These are phyloP conservation scores for Boletus barrowsii DNA, from an alignment of 768 basidiomycete species.

Conservation along the genomic window DNA sequence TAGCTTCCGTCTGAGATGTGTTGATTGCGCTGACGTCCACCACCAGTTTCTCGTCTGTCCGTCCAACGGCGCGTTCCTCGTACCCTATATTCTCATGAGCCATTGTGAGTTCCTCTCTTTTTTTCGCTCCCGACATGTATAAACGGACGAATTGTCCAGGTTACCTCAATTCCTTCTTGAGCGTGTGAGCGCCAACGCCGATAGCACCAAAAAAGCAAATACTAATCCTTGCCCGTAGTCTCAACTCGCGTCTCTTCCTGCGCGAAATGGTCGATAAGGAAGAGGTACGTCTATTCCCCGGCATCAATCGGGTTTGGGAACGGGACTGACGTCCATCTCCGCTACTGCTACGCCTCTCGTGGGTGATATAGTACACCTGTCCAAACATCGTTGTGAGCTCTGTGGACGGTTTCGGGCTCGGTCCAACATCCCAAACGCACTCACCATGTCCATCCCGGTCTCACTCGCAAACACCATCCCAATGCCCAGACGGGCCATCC, in stretches of 20 bases:
- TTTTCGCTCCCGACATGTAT: background rate
- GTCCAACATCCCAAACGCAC: constrained; percentile 7
- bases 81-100: constrained; percentile 38
- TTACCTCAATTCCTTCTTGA: constrained; percentile 38
- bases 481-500: background rate
- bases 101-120: constrained; percentile 25
- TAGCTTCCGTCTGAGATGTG: background rate
- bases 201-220: background rate
- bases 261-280: constrained; percentile 28
- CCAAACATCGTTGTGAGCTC: constrained; percentile 25
- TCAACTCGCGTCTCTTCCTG: constrained; percentile 28
- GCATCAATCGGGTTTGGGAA: background rate
- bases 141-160: constrained; percentile 13
- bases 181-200: constrained; percentile 27
- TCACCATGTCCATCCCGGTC: constrained; percentile 10
- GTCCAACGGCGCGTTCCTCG: constrained; percentile 34
- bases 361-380: constrained; percentile 18
- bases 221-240: constrained; percentile 8
- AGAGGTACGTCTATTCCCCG: constrained; percentile 12
- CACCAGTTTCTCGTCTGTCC: constrained; percentile 35
- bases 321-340: background rate
- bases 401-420: constrained; percentile 17
- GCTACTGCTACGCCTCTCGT: too few species aligned
- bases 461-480: background rate
- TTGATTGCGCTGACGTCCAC: background rate